Evolutionary conservation across 148 eudicot species (phyloP).

Genomic region (Beta vulgaris): DNA sequence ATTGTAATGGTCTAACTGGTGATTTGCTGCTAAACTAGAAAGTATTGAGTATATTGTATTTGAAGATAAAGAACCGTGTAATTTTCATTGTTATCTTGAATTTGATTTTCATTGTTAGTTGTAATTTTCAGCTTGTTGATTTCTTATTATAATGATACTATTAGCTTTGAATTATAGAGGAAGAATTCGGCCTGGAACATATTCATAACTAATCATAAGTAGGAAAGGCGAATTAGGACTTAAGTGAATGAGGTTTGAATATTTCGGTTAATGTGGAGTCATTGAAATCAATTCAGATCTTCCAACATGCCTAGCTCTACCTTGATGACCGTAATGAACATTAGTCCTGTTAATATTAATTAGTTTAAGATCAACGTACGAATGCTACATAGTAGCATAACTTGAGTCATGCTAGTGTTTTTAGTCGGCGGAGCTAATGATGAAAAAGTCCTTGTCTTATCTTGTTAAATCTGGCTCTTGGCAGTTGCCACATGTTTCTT

Average conservation of each 20-base stretch:
- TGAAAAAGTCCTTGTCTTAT: not conserved
- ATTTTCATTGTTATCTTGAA: slow-evolving; percentile 21
- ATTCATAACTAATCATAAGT: no score
- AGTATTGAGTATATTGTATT: slow-evolving; percentile 70
- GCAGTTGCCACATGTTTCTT: not conserved
- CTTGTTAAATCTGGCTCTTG: not conserved
- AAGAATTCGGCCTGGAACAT: not conserved
- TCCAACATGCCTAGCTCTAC: no score
- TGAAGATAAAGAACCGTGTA: slow-evolving; percentile 56
- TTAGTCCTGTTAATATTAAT: no score
- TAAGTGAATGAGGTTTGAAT: not conserved
- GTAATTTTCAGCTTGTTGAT: not conserved
- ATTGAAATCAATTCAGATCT: not conserved
- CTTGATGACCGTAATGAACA: not conserved
- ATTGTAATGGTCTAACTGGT: slow-evolving; percentile 55
- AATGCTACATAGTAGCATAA: not conserved
- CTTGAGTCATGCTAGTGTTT: not conserved
- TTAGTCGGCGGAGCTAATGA: not conserved
- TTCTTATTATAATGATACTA: not conserved
- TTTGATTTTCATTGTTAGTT: not conserved
- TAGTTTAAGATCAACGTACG: not conserved
- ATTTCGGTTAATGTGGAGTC: not conserved
- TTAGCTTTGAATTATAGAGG: not conserved
- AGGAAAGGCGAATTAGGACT: not conserved
- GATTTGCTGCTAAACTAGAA: slow-evolving; percentile 75